A percentile compares a stretch with the other conserved stretches of the same genome.
Conservation (phyloP, 257 asterid species). For the Petunia axillaris region DNA sequence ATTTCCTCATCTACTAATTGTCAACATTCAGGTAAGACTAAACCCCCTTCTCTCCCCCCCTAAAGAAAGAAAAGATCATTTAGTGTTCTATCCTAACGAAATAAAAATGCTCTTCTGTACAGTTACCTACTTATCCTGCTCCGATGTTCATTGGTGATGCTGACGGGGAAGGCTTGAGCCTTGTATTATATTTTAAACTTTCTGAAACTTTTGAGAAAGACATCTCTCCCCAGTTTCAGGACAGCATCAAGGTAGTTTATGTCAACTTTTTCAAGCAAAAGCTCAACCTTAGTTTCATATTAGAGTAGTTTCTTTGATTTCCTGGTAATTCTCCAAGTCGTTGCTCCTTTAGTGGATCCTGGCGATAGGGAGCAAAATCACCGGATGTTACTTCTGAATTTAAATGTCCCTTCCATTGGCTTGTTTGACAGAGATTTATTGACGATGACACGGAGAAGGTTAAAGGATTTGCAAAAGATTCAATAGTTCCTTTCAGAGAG, state of each 20-base stretch:
- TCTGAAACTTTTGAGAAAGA: constrained; percentile 69
- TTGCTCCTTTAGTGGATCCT: neutral
- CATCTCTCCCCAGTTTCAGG: constrained; percentile 73
- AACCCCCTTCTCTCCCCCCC: neutral
- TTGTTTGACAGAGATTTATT: constrained; percentile 53
- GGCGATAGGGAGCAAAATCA: neutral
- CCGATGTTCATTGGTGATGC: constrained; percentile 83
- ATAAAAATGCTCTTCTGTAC: constrained; percentile 29
- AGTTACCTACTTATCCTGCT: constrained; percentile 90
- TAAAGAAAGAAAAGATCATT: neutral
- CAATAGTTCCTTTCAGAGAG: constrained; percentile 68
- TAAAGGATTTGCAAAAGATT: constrained; percentile 70
- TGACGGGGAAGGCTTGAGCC: constrained; percentile 91
- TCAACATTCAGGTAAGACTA: constrained; percentile 79
- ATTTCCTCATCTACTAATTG: constrained; percentile 72
- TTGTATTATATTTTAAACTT: constrained; percentile 82
- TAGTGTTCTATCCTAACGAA: neutral
- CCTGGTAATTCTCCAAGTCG: neutral
- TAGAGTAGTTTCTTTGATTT: neutral
- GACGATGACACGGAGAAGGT: constrained; percentile 74
- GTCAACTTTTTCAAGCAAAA: neutral
- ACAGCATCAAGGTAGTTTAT: constrained; percentile 64
- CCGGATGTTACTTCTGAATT: neutral
- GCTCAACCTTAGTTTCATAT: neutral
- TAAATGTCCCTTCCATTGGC: neutral